These are phyloP conservation scores for Dactylorhiza incarnata DNA, from an alignment of 106 monocot species.

Conservation along the genomic window DNA sequence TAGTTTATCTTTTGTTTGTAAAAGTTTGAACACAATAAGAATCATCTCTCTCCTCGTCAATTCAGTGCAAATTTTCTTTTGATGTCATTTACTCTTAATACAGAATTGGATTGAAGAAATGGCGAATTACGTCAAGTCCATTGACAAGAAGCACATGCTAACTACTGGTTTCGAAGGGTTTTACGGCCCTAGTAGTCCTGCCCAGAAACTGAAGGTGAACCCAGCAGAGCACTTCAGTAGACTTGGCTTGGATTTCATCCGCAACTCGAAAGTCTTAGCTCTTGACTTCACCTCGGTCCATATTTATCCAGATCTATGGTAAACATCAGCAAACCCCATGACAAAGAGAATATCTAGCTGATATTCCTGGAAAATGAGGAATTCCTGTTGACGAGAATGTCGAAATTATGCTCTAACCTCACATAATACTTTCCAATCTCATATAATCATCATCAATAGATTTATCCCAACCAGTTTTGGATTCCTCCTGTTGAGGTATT, in stretches of 20 bases:
- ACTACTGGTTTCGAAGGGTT: conserved; percentile 89
- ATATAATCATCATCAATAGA: too few relatives aligned
- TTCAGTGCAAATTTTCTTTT: not conserved
- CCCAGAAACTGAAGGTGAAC: conserved; percentile 46
- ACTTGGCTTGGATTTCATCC: conserved; percentile 87
- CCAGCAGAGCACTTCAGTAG: conserved; percentile 50
- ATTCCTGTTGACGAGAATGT: too few relatives aligned
- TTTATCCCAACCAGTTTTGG: too few relatives aligned
- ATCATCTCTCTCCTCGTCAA: not conserved
- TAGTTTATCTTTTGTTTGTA: too few relatives aligned
- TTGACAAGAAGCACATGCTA: conserved; percentile 79
- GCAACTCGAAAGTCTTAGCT: conserved; percentile 48
- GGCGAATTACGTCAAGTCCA: conserved; percentile 57
- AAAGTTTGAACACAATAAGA: too few relatives aligned
- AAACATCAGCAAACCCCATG: conserved; percentile 9
- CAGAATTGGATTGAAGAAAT: conserved; percentile 96
- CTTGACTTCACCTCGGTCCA: conserved; percentile 84
- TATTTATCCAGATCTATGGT: conserved; percentile 83
- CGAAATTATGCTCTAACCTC: too few relatives aligned
- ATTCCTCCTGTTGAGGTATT: too few relatives aligned
- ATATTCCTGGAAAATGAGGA: too few relatives aligned
- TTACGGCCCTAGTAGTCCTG: conserved; percentile 57
- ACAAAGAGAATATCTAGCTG: not conserved
- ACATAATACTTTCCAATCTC: too few relatives aligned
- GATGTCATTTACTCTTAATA: not conserved